Evolutionary conservation across 2,329 filamentous ascomycete species (phyloP).

Genomic region (Colletotrichum phormii): DNA sequence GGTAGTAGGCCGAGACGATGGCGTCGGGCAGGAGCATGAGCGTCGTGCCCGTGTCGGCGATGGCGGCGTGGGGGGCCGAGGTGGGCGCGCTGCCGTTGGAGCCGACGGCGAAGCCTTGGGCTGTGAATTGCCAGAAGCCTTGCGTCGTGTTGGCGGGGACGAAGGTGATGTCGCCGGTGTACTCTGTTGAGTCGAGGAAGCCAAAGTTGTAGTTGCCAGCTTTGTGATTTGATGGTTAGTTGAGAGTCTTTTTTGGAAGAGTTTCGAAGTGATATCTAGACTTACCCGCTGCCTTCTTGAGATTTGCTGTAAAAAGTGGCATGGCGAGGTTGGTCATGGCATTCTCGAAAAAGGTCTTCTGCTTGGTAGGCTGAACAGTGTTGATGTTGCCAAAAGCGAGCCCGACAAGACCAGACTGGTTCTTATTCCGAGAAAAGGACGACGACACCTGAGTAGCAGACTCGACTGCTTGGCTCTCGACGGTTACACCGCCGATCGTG

Average conservation of each 20-base stretch:
- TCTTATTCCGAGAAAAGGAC: slow-evolving; percentile 50
- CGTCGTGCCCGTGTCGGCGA: slow-evolving; percentile 79
- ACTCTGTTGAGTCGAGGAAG: slow-evolving; percentile 66
- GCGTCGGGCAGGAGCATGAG: slow-evolving; percentile 68
- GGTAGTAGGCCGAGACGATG: slow-evolving; percentile 71
- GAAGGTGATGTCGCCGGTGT: slow-evolving; percentile 69
- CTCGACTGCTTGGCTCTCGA: slow-evolving; percentile 55
- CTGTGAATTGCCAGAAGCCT: slow-evolving; percentile 74
- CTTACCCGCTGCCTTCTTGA: slow-evolving; percentile 49
- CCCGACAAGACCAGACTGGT: slow-evolving; percentile 57
- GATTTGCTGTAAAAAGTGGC: slow-evolving; percentile 48
- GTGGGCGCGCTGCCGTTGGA: slow-evolving; percentile 24
- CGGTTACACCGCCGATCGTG: slow-evolving; percentile 53
- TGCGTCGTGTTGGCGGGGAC: slow-evolving; percentile 63
- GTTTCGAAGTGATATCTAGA: neutral
- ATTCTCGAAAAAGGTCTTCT: slow-evolving; percentile 58
- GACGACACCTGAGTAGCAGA: slow-evolving; percentile 53
- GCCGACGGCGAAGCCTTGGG: slow-evolving; percentile 66
- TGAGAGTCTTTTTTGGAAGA: neutral
- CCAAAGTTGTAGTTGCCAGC: slow-evolving; percentile 52
- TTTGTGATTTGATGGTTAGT: neutral
- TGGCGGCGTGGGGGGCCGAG: slow-evolving; percentile 53
- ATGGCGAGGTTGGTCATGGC: slow-evolving; percentile 42
- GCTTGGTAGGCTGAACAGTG: slow-evolving; percentile 52
- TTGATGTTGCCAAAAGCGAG: slow-evolving; percentile 57